Evolutionary conservation across 2,329 filamentous ascomycete genomes (phyloP).

Genomic region (Leptographium wingfieldii): DNA sequence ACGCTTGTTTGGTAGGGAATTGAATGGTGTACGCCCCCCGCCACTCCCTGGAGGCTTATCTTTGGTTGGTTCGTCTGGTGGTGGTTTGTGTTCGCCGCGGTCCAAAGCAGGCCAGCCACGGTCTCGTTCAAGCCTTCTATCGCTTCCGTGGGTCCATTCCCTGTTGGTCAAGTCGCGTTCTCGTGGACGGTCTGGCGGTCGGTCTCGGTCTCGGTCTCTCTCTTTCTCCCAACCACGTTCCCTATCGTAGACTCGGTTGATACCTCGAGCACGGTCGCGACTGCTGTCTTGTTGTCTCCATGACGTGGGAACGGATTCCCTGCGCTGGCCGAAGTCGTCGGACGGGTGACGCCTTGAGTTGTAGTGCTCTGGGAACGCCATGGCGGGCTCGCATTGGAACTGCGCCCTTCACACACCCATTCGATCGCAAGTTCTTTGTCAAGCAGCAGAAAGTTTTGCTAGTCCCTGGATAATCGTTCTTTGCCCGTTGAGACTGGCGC

Average conservation of each 20-base stretch:
- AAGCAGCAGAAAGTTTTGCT: neutral
- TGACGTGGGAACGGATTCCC: neutral
- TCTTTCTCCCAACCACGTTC: neutral
- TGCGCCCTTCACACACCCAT: neutral
- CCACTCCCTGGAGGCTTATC: neutral
- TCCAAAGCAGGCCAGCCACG: neutral
- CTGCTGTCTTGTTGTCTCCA: neutral
- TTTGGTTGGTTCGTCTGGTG: neutral
- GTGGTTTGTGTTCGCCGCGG: neutral
- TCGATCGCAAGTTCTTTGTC: neutral
- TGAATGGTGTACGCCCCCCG: neutral
- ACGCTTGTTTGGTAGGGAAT: neutral
- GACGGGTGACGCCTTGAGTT: neutral
- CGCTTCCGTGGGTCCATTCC: neutral
- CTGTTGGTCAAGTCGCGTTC: neutral
- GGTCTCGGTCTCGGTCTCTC: constrained; percentile 3
- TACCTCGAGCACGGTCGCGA: neutral
- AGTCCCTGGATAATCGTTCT: neutral
- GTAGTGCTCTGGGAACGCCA: neutral
- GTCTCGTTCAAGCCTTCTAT: neutral
- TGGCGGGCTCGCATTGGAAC: neutral
- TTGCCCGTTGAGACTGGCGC: neutral
- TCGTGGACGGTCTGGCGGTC: constrained; percentile 6
- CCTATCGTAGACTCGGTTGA: neutral
- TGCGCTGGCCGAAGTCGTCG: neutral